These are phyloP conservation scores for Talaromyces trachyspermus DNA, from an alignment of 495 filamentous ascomycete genomes.

Conservation along the genomic window DNA sequence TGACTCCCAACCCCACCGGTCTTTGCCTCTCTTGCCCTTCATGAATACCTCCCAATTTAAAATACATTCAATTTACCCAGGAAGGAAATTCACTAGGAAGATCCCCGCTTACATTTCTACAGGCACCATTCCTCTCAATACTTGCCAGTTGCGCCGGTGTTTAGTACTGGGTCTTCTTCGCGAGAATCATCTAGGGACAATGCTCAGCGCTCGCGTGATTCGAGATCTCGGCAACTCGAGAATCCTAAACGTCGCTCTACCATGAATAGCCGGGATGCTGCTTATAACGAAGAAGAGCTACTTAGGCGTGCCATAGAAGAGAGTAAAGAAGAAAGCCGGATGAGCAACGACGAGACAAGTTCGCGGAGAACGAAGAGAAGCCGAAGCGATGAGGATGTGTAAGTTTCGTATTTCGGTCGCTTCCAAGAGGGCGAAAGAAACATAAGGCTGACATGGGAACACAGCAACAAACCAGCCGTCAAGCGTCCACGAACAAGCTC, in stretches of 20 bases:
- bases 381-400: constrained; percentile 92
- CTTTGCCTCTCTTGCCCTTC: not conserved
- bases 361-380: constrained; percentile 68
- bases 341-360: constrained; percentile 38
- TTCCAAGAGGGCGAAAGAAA: constrained; percentile 12
- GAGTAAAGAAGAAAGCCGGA: constrained; percentile 66
- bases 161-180: constrained; percentile 38
- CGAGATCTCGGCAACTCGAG: constrained; percentile 40
- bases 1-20: constrained; percentile 1
- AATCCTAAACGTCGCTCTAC: constrained; percentile 79
- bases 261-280: constrained; percentile 94
- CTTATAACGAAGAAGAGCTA: constrained; percentile 91
- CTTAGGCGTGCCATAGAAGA: constrained; percentile 86
- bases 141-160: constrained; percentile 50
- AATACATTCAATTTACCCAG: not conserved
- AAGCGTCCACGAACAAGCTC: constrained; percentile 72
- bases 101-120: constrained; percentile 22
- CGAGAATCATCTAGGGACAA: constrained; percentile 38
- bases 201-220: constrained; percentile 40
- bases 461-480: constrained; percentile 46
- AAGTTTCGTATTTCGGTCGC: constrained; percentile 27
- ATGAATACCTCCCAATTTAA: not conserved
- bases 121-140: constrained; percentile 64
- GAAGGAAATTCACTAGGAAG: constrained; percentile 1
- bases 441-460: constrained; percentile 10